Evolutionary conservation across 208 protist genomes (phyloP), one percentile per base, ranked within the genome.

Genomic region (Acanthamoeba culbertsoni): DNA sequence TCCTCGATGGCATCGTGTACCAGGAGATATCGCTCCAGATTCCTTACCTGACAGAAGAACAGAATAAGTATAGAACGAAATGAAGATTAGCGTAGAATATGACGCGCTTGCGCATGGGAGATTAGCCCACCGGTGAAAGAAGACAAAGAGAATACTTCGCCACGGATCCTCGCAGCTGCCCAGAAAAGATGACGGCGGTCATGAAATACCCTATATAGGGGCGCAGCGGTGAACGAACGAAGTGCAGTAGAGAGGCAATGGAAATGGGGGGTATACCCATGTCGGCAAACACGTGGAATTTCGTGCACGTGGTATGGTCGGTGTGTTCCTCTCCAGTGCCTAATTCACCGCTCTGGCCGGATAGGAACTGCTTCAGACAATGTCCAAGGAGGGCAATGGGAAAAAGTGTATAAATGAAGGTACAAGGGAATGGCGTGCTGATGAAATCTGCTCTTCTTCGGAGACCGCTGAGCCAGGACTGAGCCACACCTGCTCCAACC

Each of bases 221-320:
- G 43, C 23, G 63, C 37, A 6, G 63, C 51, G 51, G n/a, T 26
- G 12, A 33, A n/a, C 55, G 55, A 28, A 28, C 3, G 55, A 63
- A n/a, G 3, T 7, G 12, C 20, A 28, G 55, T 7, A n/a, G 55
- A 63, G 55, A n/a, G 55, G 3, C 12, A 7, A 63, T n/a, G n/a
- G n/a, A n/a, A n/a, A n/a, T n/a, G 55, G 12, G 55, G 23, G 23
- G 43, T 43, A 18, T 18, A 82, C 71, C 68, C 48, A 65, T 46
- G 28, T 94, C 93, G 31, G 93, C 31, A 46, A 94, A 86, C 40
- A 94, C 55, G 37, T 94, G 93, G 55, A 94, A 94, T 26, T 94
- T 94, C 45, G 57, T 59, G 26, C 91, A 75, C 12, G 82, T 33
- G 23, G 10, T 6, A 14, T 79, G 23, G 42, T 75, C 42, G 45